These are phyloP conservation scores for Pulveroboletus frians DNA, from an alignment of 768 basidiomycete species.

Conservation along the genomic window DNA sequence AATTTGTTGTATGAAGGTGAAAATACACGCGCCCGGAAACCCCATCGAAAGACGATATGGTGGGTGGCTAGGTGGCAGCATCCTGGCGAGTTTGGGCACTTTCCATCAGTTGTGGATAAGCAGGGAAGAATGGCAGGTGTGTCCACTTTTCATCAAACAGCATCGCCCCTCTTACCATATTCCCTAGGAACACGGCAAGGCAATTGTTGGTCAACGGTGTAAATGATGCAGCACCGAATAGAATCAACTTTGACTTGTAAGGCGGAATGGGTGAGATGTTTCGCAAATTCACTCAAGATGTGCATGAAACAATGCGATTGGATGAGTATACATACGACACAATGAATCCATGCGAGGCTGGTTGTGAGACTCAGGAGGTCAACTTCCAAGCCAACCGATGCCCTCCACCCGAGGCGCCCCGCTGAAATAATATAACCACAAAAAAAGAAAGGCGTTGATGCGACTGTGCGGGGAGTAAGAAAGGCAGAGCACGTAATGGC, in stretches of 20 bases:
- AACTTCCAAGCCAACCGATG: conserved; percentile 31
- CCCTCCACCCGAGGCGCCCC: conserved; percentile 6
- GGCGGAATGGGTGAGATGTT: too few relatives aligned
- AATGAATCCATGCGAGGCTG: conserved; percentile 7
- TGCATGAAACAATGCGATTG: conserved; percentile 11
- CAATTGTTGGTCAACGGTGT: conserved; percentile 81
- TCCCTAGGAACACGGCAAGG: conserved; percentile 70
- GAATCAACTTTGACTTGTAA: not conserved
- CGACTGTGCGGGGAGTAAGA: conserved; percentile 11
- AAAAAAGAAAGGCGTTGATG: conserved; percentile 12
- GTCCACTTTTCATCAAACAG: conserved; percentile 19
- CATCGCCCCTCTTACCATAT: conserved; percentile 1
- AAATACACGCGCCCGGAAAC: conserved; percentile 90
- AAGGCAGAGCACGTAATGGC: conserved; percentile 21
- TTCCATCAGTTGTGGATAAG: conserved; percentile 98
- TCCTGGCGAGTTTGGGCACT: conserved; percentile 90
- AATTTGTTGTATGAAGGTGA: conserved; percentile 51
- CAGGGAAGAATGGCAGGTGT: conserved; percentile 86
- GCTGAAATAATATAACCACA: conserved; percentile 21
- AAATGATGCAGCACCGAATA: conserved; percentile 42
- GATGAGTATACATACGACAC: conserved; percentile 7
- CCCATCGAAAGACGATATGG: conserved; percentile 86
- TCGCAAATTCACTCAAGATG: not conserved
- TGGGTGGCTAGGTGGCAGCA: conserved; percentile 94
- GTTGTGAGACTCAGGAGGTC: conserved; percentile 30